Evolutionary conservation across 2,329 filamentous ascomycete genomes (phyloP).

Genomic region (Sarocladium brachiariae): DNA sequence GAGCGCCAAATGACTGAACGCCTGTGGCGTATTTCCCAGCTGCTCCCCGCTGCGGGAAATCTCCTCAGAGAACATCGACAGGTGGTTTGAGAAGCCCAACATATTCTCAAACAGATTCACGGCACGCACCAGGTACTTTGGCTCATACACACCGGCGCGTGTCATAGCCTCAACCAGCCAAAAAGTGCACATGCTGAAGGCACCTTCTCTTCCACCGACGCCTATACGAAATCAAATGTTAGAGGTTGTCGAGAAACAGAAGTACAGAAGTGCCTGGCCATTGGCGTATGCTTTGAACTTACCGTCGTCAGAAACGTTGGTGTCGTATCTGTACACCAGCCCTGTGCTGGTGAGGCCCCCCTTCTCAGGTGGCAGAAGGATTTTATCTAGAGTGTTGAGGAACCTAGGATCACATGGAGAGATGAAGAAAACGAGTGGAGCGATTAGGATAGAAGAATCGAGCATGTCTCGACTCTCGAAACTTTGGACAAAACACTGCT

Average conservation of each 20-base stretch:
- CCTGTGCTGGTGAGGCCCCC: slow-evolving; percentile 70
- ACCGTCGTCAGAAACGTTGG: slow-evolving; percentile 62
- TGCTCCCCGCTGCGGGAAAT: slow-evolving; percentile 70
- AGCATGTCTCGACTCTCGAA: slow-evolving; percentile 65
- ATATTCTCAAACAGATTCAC: slow-evolving; percentile 73
- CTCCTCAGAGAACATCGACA: slow-evolving; percentile 74
- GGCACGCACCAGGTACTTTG: slow-evolving; percentile 54
- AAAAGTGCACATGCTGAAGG: slow-evolving; percentile 77
- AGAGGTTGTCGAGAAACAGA: background rate
- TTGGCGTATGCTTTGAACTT: slow-evolving; percentile 20
- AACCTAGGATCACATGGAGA: slow-evolving; percentile 72
- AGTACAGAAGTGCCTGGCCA: too few relatives aligned
- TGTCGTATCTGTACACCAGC: slow-evolving; percentile 70
- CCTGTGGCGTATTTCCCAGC: slow-evolving; percentile 72
- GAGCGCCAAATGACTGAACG: slow-evolving; percentile 69
- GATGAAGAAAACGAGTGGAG: slow-evolving; percentile 74
- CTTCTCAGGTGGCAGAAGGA: slow-evolving; percentile 65
- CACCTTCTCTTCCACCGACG: slow-evolving; percentile 67
- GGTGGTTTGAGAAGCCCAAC: slow-evolving; percentile 67
- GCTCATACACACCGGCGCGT: slow-evolving; percentile 57
- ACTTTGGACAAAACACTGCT: slow-evolving; percentile 67
- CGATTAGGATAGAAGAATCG: slow-evolving; percentile 69
- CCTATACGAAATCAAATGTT: slow-evolving; percentile 33
- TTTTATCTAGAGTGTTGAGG: slow-evolving; percentile 62
- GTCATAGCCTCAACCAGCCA: slow-evolving; percentile 77